phyloP scores from a whole-genome alignment of 345 rosid species.

The Gossypium longicalyx region DNA sequence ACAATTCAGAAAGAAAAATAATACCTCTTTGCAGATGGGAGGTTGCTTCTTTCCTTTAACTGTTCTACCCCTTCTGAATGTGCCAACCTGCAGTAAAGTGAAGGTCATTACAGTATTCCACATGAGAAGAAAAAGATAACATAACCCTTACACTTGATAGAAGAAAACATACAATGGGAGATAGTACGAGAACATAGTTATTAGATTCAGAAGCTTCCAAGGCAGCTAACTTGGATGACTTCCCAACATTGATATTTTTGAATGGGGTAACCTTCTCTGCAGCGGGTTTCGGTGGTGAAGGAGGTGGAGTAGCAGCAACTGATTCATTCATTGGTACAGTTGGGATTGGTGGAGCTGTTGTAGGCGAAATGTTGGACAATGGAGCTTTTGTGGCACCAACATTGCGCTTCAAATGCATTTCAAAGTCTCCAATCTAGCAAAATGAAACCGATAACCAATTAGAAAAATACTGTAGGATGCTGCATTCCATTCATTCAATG shows the following conservation, averaged over 20 bases:
- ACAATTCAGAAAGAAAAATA: background rate
- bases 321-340: conserved; percentile 63
- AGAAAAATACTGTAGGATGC: background rate
- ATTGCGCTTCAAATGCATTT: conserved; percentile 83
- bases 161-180: conserved; percentile 56
- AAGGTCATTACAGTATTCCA: conserved; percentile 3
- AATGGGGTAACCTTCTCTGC: conserved; percentile 58
- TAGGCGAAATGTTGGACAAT: conserved; percentile 53
- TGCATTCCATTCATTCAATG: conserved; percentile 1
- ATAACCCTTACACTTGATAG: conserved; percentile 9
- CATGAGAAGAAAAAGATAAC: background rate
- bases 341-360: conserved; percentile 74
- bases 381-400: conserved; percentile 50
- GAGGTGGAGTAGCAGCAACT: conserved; percentile 36
- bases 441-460: background rate
- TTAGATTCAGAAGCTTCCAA: conserved; percentile 76
- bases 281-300: conserved; percentile 46
- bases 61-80: conserved; percentile 69
- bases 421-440: conserved; percentile 75
- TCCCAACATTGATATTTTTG: conserved; percentile 49
- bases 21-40: conserved; percentile 77
- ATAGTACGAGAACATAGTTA: conserved; percentile 65
- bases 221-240: conserved; percentile 65
- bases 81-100: conserved; percentile 51
- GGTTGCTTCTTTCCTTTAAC: conserved; percentile 72